Base-by-base conservation (phyloP, 2,329 filamentous ascomycete genomes). In the Aspergillus fumigatiaffinis region DNA sequence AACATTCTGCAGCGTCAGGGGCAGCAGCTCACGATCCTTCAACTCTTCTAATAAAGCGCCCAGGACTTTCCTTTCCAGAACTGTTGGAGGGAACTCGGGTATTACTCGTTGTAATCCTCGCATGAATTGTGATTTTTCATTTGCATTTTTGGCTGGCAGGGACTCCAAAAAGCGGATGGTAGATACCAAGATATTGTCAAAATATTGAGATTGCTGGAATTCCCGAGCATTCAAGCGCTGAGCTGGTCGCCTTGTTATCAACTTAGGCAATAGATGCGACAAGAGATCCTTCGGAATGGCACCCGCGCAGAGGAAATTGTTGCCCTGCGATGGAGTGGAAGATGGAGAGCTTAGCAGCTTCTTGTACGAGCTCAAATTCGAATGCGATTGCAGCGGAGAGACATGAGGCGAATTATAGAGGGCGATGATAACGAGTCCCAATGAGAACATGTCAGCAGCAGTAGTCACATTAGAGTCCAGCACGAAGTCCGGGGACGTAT, bases 101-200 rank as follows among this genome's bases (percentile, higher is more conserved):
- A 99, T 76, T 10, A 99, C 92, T 53, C 91, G 89, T 63, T 88
- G 87, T 9, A 99, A 79, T 0, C 94, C 94, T 54, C 91, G 86
- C 83, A 99, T 85, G 71, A 99, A 99, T 57, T 92, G 88, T 6
- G 88, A 83, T 72, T 99, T 99, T 70, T 99, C 94, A 60, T 86
- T 90, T 0, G 90, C 83, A 1, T 92, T 96, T 77, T 99, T 99
- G 35, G 91, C 90, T 0, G 94, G 93, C 58, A 99, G 85, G 0
- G 87, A 84, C 66, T 99, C 94, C 26, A 99, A 79, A 69, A 99
- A 99, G 12, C 94, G 90, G 60, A 99, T 96, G 0, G 94, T 97
- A 0, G 92, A 96, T 23, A 99, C 91, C 4, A 99, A 81, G 49
- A 97, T 90, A 68, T 97, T 99, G 75, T 99, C 92, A 71, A 99